A percentile compares a stretch with the other conserved stretches of the same genome.
Conservation (phyloP, 139 green algal genomes). For the Closterium sp. region DNA sequence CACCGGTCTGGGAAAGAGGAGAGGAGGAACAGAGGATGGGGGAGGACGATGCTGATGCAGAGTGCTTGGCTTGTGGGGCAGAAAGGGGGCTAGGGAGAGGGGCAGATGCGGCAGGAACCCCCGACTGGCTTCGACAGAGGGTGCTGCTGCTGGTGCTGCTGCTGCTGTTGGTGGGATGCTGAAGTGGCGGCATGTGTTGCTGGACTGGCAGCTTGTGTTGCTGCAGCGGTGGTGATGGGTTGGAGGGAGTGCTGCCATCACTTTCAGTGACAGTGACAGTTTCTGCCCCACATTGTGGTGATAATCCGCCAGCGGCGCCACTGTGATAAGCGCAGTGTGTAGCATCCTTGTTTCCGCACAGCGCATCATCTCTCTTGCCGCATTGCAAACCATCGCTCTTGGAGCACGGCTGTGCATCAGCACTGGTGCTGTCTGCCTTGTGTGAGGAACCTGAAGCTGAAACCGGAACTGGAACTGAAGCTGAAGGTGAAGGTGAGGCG, state of each 20-base stretch:
- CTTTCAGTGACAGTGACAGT: background rate
- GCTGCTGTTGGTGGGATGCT: background rate
- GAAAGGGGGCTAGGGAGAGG: background rate
- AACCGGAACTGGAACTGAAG: background rate
- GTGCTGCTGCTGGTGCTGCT: background rate
- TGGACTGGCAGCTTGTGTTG: background rate
- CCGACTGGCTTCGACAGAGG: background rate
- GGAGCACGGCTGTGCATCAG: no score
- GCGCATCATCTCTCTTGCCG: no score
- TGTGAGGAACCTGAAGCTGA: no score
- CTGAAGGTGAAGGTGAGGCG: no score
- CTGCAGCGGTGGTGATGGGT: no score
- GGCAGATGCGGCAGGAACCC: background rate
- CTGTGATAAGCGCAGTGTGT: no score
- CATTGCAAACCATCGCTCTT: no score
- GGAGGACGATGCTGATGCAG: background rate
- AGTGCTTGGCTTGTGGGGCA: background rate
- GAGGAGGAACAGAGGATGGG: background rate
- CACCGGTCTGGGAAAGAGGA: background rate
- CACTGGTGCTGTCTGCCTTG: no score
- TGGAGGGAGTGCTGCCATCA: background rate
- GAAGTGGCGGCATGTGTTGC: background rate
- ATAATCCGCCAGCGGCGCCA: background rate
- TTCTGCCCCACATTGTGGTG: background rate
- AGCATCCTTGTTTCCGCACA: no score